Base-by-base conservation (phyloP, 352 stramenopile genomes). In the Albugo laibachii region DNA sequence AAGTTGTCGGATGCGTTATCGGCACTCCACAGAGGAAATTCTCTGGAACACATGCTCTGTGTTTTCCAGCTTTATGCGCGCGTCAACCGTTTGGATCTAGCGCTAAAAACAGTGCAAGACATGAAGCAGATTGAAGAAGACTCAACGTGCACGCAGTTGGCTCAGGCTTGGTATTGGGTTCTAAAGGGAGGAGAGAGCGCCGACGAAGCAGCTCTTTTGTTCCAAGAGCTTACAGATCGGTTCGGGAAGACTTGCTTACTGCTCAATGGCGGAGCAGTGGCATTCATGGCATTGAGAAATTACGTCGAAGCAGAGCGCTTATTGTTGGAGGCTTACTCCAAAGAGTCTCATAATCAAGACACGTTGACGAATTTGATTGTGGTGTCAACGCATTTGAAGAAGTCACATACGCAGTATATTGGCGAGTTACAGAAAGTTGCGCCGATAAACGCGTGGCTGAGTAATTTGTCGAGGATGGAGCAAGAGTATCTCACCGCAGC, bases 41-140 rank as follows among this genome's bases (percentile, higher is more conserved):
- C 81, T 21, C 85, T 97, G 56, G 92, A 98, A 66, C 91, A 98
- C 53, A 78, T 88, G 54, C 64, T 86, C 40, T 82, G 86, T 58
- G 77, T 84, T 34, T 68, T 83, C 27, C 70, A 84, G 45, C 42
- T 91, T 45, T 91, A 87, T 49, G 62, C 98, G 44, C 79, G 93
- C 56, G 94, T 98, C 57, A 85, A 98, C 60, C 80, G 94, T 11
- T 31, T 88, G 5, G 94, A 98, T 61, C 62, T 98, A 36, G 93
- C 89, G 3, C 53, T 78, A 38, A 79, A 94, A 56, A 65, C 84
- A 38, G 65, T 97, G 31, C 57, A 76, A 36, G 62, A 93, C 47
- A 84, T 98, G 72, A 73, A 83, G 52, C 66, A 73, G 50, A 83
- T 84, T 19, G 94, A 98, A 60, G 94, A 98, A 61, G 94, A 98